Percentiles rank a stretch among this genome's conserved stretches.
These are phyloP conservation scores for Wickerhamomyces tratensis DNA, from an alignment of 805 yeast species.

Conservation along the genomic window DNA sequence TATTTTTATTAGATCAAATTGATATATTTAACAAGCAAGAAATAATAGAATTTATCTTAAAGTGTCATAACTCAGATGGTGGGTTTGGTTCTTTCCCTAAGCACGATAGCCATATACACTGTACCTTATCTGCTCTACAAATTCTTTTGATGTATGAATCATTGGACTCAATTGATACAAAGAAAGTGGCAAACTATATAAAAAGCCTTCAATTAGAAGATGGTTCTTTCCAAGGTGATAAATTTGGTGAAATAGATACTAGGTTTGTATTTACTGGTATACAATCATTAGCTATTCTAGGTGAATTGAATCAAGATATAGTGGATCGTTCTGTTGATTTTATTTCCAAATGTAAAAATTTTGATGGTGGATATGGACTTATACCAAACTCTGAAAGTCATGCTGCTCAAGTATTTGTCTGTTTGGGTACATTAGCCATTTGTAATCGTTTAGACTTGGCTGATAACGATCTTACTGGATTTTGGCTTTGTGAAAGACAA, in stretches of 20 bases:
- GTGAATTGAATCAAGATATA: conserved; percentile 42
- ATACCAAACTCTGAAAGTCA: conserved; percentile 95
- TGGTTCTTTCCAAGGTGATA: conserved; percentile 86
- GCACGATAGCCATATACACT: conserved; percentile 82
- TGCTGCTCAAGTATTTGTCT: conserved; percentile 85
- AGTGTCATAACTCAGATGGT: conserved; percentile 57
- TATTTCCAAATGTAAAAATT: conserved; percentile 66
- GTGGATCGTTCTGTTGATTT: conserved; percentile 58
- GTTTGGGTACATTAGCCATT: conserved; percentile 73
- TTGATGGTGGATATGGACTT: conserved; percentile 94
- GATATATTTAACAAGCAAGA: conserved; percentile 52
- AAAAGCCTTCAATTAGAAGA: conserved; percentile 23
- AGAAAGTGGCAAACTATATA: conserved; percentile 28
- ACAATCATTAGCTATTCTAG: conserved; percentile 63
- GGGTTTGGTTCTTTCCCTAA: conserved; percentile 87
- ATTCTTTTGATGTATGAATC: conserved; percentile 59
- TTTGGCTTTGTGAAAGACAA: conserved; percentile 93
- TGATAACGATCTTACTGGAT: conserved; percentile 41
- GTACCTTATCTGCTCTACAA: conserved; percentile 84
- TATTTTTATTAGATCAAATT: conserved; percentile 43
- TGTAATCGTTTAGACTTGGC: conserved; percentile 42
- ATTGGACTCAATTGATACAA: conserved; percentile 33
- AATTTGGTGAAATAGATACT: conserved; percentile 88
- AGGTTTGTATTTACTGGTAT: conserved; percentile 81
- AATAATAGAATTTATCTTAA: conserved; percentile 56